These are phyloP conservation scores for Nakaseomyces delphensis DNA, from an alignment of 1,139 yeast genomes.

Conservation along the genomic window DNA sequence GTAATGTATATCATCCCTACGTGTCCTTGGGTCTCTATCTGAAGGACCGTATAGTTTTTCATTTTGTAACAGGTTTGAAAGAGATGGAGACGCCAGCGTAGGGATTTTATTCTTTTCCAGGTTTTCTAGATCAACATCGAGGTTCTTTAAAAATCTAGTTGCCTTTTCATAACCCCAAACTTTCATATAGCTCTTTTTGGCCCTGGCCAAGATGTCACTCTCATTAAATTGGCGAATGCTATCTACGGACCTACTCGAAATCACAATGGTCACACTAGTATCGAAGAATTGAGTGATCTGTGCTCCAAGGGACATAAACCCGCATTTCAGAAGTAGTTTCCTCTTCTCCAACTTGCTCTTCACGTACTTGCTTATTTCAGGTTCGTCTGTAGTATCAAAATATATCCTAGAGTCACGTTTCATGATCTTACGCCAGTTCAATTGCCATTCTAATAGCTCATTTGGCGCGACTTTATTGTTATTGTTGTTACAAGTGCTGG, in stretches of 20 bases:
- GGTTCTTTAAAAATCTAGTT: constrained; percentile 63
- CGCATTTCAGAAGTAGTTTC: constrained; percentile 42
- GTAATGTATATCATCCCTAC: constrained; percentile 75
- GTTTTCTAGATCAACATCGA: constrained; percentile 43
- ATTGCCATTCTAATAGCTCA: constrained; percentile 67
- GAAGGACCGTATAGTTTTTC: constrained; percentile 82
- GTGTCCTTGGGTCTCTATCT: constrained; percentile 81
- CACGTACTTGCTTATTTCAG: constrained; percentile 32
- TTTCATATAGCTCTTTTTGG: constrained; percentile 49
- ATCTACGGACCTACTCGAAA: constrained; percentile 49
- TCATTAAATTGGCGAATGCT: constrained; percentile 34
- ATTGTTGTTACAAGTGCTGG: constrained; percentile 12
- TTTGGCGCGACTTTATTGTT: constrained; percentile 21
- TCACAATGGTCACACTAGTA: constrained; percentile 69
- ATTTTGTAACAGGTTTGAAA: constrained; percentile 65
- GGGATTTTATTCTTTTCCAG: constrained; percentile 12
- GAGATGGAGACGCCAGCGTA: constrained; percentile 25
- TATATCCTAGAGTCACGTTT: constrained; percentile 57
- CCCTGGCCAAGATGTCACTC: constrained; percentile 61
- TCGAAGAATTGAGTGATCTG: constrained; percentile 68
- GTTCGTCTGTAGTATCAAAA: constrained; percentile 62
- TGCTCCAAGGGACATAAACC: constrained; percentile 45
- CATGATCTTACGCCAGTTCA: constrained; percentile 74
- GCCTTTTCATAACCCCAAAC: constrained; percentile 89
- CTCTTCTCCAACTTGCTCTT: constrained; percentile 48